phyloP scores from a whole-genome alignment of 1,139 yeast genomes.

The Kodamaea ohmeri region DNA sequence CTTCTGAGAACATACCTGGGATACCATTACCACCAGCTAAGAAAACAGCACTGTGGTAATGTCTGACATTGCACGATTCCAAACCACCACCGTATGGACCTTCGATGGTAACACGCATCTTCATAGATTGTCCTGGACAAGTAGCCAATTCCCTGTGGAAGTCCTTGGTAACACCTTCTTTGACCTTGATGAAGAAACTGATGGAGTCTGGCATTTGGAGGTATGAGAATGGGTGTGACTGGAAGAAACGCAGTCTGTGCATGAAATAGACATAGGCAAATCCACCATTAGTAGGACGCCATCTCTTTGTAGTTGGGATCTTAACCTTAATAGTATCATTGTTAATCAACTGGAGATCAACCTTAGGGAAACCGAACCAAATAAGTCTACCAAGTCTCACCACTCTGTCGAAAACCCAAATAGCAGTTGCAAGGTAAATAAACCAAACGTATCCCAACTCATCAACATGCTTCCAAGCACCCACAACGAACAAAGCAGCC shows the following conservation, averaged over 20 bases:
- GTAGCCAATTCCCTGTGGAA: slow-evolving; percentile 22
- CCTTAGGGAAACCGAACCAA: slow-evolving; percentile 39
- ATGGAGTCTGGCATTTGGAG: slow-evolving; percentile 24
- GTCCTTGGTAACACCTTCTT: slow-evolving; percentile 35
- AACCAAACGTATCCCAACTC: slow-evolving; percentile 40
- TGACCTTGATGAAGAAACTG: slow-evolving; percentile 34
- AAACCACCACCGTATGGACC: slow-evolving; percentile 43
- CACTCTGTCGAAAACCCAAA: slow-evolving; percentile 45
- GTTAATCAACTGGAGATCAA: slow-evolving; percentile 32
- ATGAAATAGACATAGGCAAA: slow-evolving; percentile 51
- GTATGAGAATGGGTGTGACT: slow-evolving; percentile 43
- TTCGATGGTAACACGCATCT: slow-evolving; percentile 39
- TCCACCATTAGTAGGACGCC: slow-evolving; percentile 48
- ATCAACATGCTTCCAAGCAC: slow-evolving; percentile 42
- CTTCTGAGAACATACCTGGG: slow-evolving; percentile 46
- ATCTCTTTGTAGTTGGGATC: slow-evolving; percentile 40
- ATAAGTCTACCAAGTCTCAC: slow-evolving; percentile 35
- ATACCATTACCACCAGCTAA: slow-evolving; percentile 51
- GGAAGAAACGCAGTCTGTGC: slow-evolving; percentile 32
- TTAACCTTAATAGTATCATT: slow-evolving; percentile 41
- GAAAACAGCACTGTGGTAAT: slow-evolving; percentile 35
- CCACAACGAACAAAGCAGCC: slow-evolving; percentile 41
- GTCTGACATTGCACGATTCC: slow-evolving; percentile 32
- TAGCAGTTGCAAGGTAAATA: slow-evolving; percentile 38
- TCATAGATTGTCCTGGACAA: slow-evolving; percentile 24